Base-by-base conservation (phyloP, 306 rosid species). In the Gastrolobium bilobum region DNA sequence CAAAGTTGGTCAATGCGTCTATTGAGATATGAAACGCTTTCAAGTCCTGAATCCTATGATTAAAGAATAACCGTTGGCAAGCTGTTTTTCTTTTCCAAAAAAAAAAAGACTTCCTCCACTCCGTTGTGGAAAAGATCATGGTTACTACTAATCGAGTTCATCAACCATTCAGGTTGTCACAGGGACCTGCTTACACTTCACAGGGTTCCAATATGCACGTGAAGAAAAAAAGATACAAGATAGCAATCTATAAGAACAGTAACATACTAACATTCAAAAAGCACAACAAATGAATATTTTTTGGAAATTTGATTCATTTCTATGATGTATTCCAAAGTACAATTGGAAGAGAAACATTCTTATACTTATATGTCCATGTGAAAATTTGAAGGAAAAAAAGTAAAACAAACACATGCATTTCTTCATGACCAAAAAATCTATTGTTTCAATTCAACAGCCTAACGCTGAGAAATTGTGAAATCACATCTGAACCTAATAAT, bases 391-490 rank as follows among this genome's bases (percentile, higher is more conserved):
- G 26, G 26, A 20, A 20, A 20, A 75, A 83, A 83, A 70, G 62
- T 33, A 82, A 20, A 20, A 73, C 83, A 67, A 68, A n/a, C 39
- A 43, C 74, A 79, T 64, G 64, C 78, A 64, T 44, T 67, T 43
- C 31, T 70, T 71, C 50, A 31, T 10, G 43, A 82, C 75, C 80
- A 80, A 71, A 78, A 77, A 81, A 76, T 79, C 85, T 87, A 87
- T 79, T 78, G 50, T 83, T 48, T 54, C 34, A 64, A 71, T 48
- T 54, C 34, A 64, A 71, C 72, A 80, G n/a, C 82, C 85, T 88
- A 87, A 37, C 35, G 73, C 80, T 79, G 74, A 79, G 15, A 68
- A 77, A 71, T 58, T 47, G 11, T 15, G 66, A 88, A 82, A 56
- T 15, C 73, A 70, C 33, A 73, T 67, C 35, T 13, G 57, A 79